Evolutionary conservation across 768 basidiomycete species (phyloP).

Genomic region (Cytidiella melzeri): DNA sequence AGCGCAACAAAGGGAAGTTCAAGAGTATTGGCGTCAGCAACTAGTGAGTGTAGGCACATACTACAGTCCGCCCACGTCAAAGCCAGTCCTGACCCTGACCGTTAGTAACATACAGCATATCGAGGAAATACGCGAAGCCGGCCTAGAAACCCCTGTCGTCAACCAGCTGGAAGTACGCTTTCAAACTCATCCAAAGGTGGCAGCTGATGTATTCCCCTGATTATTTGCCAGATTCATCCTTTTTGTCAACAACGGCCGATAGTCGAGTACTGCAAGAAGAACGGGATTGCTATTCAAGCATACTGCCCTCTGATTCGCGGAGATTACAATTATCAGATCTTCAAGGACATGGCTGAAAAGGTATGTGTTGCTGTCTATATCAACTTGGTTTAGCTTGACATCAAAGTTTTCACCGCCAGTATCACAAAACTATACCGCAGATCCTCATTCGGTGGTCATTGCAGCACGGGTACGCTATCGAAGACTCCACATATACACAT

Average conservation of each 20-base stretch:
- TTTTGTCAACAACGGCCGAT: constrained; percentile 78
- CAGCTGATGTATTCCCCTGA: too few relatives aligned
- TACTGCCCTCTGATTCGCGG: constrained; percentile 62
- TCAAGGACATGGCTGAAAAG: constrained; percentile 41
- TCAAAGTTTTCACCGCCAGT: constrained; percentile 5
- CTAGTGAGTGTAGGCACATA: constrained; percentile 45
- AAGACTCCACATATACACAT: neutral
- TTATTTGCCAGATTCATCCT: constrained; percentile 57
- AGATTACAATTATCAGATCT: constrained; percentile 38
- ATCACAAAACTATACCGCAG: constrained; percentile 59
- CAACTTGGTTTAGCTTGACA: neutral
- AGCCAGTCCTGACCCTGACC: neutral
- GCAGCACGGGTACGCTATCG: constrained; percentile 58
- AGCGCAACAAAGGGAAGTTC: constrained; percentile 59
- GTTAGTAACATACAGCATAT: constrained; percentile 62
- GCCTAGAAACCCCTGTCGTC: constrained; percentile 60
- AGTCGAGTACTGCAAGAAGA: constrained; percentile 53
- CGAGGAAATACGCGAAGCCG: constrained; percentile 63
- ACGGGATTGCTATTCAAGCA: constrained; percentile 36
- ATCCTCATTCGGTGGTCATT: constrained; percentile 90
- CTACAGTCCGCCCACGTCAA: neutral
- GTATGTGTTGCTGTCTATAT: neutral
- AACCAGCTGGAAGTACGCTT: constrained; percentile 73
- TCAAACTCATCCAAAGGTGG: neutral
- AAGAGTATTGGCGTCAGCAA: constrained; percentile 78